Evolutionary conservation across 371 early-diverging fungal genomes (phyloP).

Genomic region (Mortierella sp.): DNA sequence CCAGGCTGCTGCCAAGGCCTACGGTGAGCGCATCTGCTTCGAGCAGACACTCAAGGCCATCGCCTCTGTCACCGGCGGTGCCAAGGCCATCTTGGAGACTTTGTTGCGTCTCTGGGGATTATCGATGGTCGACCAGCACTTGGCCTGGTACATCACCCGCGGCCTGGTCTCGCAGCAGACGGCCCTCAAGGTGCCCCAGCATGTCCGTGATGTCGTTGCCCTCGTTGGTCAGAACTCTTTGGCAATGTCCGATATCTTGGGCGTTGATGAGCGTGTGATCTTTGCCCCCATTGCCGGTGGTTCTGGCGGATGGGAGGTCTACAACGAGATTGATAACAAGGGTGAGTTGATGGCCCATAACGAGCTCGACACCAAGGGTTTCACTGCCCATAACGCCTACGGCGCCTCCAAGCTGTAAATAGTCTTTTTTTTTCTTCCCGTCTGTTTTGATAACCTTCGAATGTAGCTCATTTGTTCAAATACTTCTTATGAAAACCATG

Average conservation of each 20-base stretch:
- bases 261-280: slow-evolving; percentile 67
- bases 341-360: slow-evolving; percentile 60
- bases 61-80: slow-evolving; percentile 40
- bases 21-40: slow-evolving; percentile 75
- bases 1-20: slow-evolving; percentile 71
- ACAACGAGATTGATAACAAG: slow-evolving; percentile 71
- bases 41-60: slow-evolving; percentile 64
- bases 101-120: slow-evolving; percentile 66
- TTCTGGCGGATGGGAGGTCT: slow-evolving; percentile 72
- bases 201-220: slow-evolving; percentile 60
- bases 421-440: not conserved
- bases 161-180: slow-evolving; percentile 61
- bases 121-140: slow-evolving; percentile 61
- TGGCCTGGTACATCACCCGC: slow-evolving; percentile 68
- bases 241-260: slow-evolving; percentile 67
- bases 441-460: not conserved
- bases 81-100: slow-evolving; percentile 52
- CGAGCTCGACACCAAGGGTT: slow-evolving; percentile 44
- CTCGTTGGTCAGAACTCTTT: slow-evolving; percentile 63
- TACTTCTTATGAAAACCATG: too few species aligned
- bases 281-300: slow-evolving; percentile 79
- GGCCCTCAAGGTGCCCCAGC: slow-evolving; percentile 57
- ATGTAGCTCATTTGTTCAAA: not conserved
- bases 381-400: slow-evolving; percentile 52
- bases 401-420: slow-evolving; percentile 56